Percentiles rank a stretch among this genome's conserved stretches.
Evolutionary conservation across 495 filamentous ascomycete genomes (phyloP).

Genomic region (Trichodelitschia bisporula): DNA sequence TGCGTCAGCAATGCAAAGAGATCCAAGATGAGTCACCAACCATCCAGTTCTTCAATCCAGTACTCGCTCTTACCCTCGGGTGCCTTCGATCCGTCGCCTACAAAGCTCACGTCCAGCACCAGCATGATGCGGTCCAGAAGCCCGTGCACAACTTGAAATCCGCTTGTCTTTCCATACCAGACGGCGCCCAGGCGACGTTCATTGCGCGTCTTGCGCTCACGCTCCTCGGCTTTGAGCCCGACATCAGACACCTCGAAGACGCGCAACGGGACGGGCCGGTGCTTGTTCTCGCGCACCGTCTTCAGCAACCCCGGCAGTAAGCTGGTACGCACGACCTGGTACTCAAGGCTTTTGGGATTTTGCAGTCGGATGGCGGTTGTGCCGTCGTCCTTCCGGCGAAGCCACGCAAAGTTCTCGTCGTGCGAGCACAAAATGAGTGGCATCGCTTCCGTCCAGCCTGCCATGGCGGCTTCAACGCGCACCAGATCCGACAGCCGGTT

Average conservation of each 20-base stretch:
- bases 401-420: slow-evolving; percentile 93
- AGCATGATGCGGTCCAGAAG: slow-evolving; percentile 74
- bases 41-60: slow-evolving; percentile 80
- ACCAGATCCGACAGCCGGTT: slow-evolving; percentile 92
- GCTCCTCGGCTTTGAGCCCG: slow-evolving; percentile 53
- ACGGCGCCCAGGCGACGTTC: slow-evolving; percentile 90
- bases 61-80: slow-evolving; percentile 38
- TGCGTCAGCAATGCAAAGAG: neutral
- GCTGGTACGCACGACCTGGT: slow-evolving; percentile 84
- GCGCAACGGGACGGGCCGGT: slow-evolving; percentile 69
- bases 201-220: slow-evolving; percentile 70
- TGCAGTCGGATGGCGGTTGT: slow-evolving; percentile 64
- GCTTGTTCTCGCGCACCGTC: slow-evolving; percentile 85
- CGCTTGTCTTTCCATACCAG: slow-evolving; percentile 80
- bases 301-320: slow-evolving; percentile 81
- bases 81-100: no score
- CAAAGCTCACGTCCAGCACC: slow-evolving; percentile 70
- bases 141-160: slow-evolving; percentile 92
- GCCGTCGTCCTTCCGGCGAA: slow-evolving; percentile 80
- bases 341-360: slow-evolving; percentile 91
- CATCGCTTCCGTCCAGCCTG: slow-evolving; percentile 91
- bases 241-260: slow-evolving; percentile 87
- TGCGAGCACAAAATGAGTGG: slow-evolving; percentile 93
- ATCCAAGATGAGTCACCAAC: slow-evolving; percentile 20
- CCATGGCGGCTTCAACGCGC: slow-evolving; percentile 72